Percentiles rank a stretch among this genome's conserved stretches.
Conservation (phyloP, 495 filamentous ascomycete species). For the Aspergillus panamensis region DNA sequence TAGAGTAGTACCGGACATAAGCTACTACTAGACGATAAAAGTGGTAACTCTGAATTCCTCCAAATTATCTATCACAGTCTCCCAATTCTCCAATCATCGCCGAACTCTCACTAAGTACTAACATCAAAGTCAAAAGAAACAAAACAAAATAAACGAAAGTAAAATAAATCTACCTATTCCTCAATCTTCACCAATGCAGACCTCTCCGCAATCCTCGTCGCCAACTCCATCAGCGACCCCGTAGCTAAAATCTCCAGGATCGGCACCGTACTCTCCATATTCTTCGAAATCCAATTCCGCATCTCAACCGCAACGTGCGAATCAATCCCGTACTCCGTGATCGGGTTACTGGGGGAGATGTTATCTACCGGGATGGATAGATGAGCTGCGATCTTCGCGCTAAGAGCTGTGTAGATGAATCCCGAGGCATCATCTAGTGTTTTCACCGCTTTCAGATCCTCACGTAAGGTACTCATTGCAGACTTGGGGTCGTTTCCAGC, state of each 20-base stretch:
- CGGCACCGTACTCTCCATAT: constrained; percentile 20
- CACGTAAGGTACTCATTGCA: constrained; percentile 19
- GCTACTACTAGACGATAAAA: too few relatives aligned
- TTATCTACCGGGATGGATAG: constrained; percentile 22
- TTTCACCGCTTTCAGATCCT: constrained; percentile 18
- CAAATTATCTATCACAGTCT: too few relatives aligned
- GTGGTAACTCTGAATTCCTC: too few relatives aligned
- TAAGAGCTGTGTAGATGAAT: constrained; percentile 23
- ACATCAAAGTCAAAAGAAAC: neutral
- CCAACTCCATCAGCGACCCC: constrained; percentile 23
- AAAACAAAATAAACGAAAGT: neutral
- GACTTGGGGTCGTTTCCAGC: constrained; percentile 1
- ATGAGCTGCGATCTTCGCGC: constrained; percentile 25
- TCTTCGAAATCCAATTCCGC: constrained; percentile 22
- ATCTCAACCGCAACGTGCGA: constrained; percentile 28
- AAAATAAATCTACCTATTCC: neutral
- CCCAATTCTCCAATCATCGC: too few relatives aligned
- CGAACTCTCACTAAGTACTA: too few relatives aligned
- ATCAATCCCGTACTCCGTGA: constrained; percentile 23
- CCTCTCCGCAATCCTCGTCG: constrained; percentile 19
- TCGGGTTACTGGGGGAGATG: constrained; percentile 8
- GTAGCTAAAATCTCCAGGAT: constrained; percentile 30
- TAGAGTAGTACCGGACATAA: too few relatives aligned
- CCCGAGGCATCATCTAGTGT: constrained; percentile 28
- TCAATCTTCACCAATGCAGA: constrained; percentile 6